Evolutionary conservation across 345 rosid species (phyloP), one percentile per base, ranked within the genome.

Genomic region (Ailanthus altissimus): DNA sequence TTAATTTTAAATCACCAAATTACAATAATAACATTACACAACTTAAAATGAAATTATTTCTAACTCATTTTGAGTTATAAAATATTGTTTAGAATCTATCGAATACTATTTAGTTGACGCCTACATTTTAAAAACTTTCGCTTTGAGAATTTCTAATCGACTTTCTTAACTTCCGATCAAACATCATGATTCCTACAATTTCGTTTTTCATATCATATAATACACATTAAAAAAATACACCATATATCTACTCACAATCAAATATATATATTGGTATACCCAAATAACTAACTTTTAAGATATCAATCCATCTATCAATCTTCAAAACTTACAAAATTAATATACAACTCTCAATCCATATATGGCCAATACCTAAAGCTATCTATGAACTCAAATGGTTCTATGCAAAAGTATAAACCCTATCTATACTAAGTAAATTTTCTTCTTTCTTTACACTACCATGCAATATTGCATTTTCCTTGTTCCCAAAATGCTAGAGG

Each of bases 301-400:
- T 79, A 79, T 51, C 85, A 85, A 85, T 76, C 86, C 84, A 79
- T 71, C 91, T 88, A 83, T 85, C 88, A 84, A 84, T 85, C 94
- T 83, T 83, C 89, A 81, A 77, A 90, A 83, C 89, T 90, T 88
- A 83, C 91, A 90, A 92, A 92, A 92, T 83, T 85, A 89, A 89
- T 94, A 92, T 90, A 92, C 92, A 92, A 86, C 75, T 86, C 86
- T 86, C 87, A 87, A 84, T 77, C 88, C 80, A 83, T 81, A 83
- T 81, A 86, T 81, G 80, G 81, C 85, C 85, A 89, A 88, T 84
- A 83, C 86, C 94, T 90, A 88, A 75, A 83, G 76, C 86, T 86
- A 63, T 38, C 87, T 81, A 86, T 66, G 85, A 81, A 79, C 87
- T 83, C 88, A 76, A 82, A 79, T 89, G 83, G 89, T 83, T 84